Evolutionary conservation across 768 basidiomycete genomes (phyloP).

Genomic region (Cyclocybe aegerita): DNA sequence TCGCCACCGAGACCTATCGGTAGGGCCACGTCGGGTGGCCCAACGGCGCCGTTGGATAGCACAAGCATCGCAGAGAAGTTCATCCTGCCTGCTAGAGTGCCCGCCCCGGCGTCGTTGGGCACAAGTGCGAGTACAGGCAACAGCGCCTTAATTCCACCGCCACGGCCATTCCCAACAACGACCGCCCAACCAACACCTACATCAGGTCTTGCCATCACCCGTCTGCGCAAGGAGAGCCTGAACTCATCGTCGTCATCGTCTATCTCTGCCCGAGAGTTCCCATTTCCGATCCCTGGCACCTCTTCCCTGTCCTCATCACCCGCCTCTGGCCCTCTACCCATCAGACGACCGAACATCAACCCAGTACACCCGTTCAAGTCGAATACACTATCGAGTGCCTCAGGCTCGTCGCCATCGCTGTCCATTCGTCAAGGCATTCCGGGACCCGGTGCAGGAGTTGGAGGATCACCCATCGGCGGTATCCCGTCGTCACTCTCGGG

Average conservation of each 20-base stretch:
- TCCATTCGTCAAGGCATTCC: constrained; percentile 28
- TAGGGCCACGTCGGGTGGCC: constrained; percentile 14
- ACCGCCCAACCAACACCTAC: constrained; percentile 14
- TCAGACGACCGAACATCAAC: constrained; percentile 30
- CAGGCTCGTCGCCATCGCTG: constrained; percentile 31
- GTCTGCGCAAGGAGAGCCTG: too few species aligned
- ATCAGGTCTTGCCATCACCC: constrained; percentile 36
- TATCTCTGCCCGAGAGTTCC: constrained; percentile 19
- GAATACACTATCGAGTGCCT: constrained; percentile 32
- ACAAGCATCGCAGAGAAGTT: constrained; percentile 34
- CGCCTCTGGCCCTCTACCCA: constrained; percentile 26
- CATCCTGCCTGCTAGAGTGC: constrained; percentile 29
- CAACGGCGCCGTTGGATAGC: constrained; percentile 11
- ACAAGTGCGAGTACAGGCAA: constrained; percentile 23
- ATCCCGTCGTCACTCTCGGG: too few species aligned
- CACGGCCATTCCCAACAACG: constrained; percentile 22
- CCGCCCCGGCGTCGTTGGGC: constrained; percentile 14
- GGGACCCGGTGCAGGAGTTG: too few species aligned
- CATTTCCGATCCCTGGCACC: not conserved
- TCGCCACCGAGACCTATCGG: constrained; percentile 21
- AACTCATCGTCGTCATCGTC: constrained; percentile 31
- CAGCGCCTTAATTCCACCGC: constrained; percentile 30
- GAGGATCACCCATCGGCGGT: too few species aligned
- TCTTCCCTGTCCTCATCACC: constrained; percentile 31
- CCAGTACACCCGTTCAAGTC: constrained; percentile 39